Evolutionary conservation across 768 basidiomycete genomes (phyloP), one percentile per base, ranked within the genome.

Genomic region (Podaxis sp.): DNA sequence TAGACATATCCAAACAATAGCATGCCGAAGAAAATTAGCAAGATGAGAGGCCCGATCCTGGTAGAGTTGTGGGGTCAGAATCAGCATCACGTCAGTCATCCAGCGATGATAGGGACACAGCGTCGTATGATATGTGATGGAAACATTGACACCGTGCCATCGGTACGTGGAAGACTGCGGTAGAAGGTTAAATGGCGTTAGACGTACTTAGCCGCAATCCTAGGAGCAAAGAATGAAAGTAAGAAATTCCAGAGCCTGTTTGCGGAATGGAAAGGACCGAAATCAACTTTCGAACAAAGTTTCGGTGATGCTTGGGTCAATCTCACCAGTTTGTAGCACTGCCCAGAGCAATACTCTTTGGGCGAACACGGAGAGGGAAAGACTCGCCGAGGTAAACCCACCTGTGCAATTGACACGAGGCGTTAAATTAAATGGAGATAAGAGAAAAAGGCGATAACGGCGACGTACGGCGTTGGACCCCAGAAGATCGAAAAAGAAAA

Each of bases 321-420:
- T 62, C 66, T 52, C 42, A 76, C 77, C 78, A 79, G 61, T 79
- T 79, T 28, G 76, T 78, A 9, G 78, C 78, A 52, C 87, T 87
- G 8, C 89, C 89, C n/a, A 92, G 78, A 0, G 90, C 90, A 69
- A 93, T 92, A 66, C 83, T 79, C 73, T 92, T 92, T 5, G 92
- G 83, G 61, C 90, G 83, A 51, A 93, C 88, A 52, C 90, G 86
- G 24, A 93, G 84, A 13, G 90, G 92, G 83, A 92, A 93, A 19
- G 85, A 87, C 77, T 92, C 90, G 57, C 89, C 74, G 69, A 90
- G 82, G 68, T 90, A 90, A 5, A 90, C 89, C 86, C 85, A 87
- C 63, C 80, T 81, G 58, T 56, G 40, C 3, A 36, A 24, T 13
- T 22, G 13, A 22, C 44, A 57, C n/a, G 44, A 62, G 24, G 54